These are phyloP conservation scores for Maudiozyma saulgeensis DNA, from an alignment of 805 yeast genomes.

Conservation along the genomic window DNA sequence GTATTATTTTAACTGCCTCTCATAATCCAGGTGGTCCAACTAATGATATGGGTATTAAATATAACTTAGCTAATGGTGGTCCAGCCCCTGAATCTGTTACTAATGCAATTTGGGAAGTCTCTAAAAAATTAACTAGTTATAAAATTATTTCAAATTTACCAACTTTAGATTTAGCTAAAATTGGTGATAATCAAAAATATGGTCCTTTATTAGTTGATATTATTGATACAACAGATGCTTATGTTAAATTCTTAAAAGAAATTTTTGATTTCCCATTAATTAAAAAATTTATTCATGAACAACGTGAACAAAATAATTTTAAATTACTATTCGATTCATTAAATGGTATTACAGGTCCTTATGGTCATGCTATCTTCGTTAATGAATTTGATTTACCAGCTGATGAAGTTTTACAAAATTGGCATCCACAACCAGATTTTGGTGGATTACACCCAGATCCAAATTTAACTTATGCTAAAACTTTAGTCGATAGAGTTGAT, in stretches of 20 bases:
- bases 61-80: slow-evolving; percentile 90
- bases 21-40: slow-evolving; percentile 97
- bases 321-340: slow-evolving; percentile 78
- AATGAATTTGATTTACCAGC: slow-evolving; percentile 74
- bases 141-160: slow-evolving; percentile 51
- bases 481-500: slow-evolving; percentile 84
- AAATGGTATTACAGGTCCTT: slow-evolving; percentile 96
- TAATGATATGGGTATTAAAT: slow-evolving; percentile 90
- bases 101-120: slow-evolving; percentile 66
- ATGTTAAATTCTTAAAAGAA: slow-evolving; percentile 65
- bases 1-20: slow-evolving; percentile 90
- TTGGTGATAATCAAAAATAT: slow-evolving; percentile 41
- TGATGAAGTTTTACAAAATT: slow-evolving; percentile 63
- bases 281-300: slow-evolving; percentile 50
- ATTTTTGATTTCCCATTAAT: slow-evolving; percentile 85
- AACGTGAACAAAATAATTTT: slow-evolving; percentile 46
- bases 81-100: slow-evolving; percentile 97
- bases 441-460: slow-evolving; percentile 99
- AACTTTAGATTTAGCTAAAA: slow-evolving; percentile 47
- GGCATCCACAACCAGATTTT: slow-evolving; percentile 73
- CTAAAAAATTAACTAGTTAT: slow-evolving; percentile 51
- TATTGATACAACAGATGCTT: slow-evolving; percentile 72
- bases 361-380: slow-evolving; percentile 74
- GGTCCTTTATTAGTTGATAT: slow-evolving; percentile 69
- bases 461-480: slow-evolving; percentile 84